phyloP scores from a whole-genome alignment of 2,329 filamentous ascomycete genomes.

The Cladophialophora psammophila region DNA sequence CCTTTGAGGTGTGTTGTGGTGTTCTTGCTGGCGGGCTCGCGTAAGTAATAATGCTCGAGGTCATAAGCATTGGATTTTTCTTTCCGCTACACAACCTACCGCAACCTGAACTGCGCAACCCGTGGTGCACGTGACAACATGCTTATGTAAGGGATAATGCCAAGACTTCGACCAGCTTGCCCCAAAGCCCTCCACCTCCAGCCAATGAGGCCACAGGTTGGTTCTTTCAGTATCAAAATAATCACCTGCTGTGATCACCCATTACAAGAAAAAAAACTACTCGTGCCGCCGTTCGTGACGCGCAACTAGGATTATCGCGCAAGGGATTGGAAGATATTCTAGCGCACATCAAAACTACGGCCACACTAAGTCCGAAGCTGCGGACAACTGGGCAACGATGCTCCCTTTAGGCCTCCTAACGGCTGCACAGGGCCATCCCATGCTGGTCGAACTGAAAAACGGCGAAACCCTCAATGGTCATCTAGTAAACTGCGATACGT shows the following conservation, averaged over 20 bases:
- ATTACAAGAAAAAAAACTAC: neutral
- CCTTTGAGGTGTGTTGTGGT: neutral
- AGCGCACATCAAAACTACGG: neutral
- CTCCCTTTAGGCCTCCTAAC: slow-evolving; percentile 81
- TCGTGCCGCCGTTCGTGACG: neutral
- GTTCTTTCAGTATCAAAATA: neutral
- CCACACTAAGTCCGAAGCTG: neutral
- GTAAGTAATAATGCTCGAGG: neutral
- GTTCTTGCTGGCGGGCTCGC: neutral
- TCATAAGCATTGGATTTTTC: too few relatives aligned
- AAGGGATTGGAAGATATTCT: neutral
- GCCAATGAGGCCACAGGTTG: neutral
- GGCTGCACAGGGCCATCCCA: slow-evolving; percentile 95
- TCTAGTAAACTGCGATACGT: slow-evolving; percentile 95
- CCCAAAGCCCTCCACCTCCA: neutral
- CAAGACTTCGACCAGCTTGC: neutral
- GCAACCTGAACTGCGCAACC: neutral
- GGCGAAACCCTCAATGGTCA: slow-evolving; percentile 97
- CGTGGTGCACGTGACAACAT: neutral
- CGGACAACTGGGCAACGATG: slow-evolving; percentile 46
- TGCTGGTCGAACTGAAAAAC: slow-evolving; percentile 97
- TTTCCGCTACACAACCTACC: too few relatives aligned
- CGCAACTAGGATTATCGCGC: neutral
- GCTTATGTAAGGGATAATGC: neutral
- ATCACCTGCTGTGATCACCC: neutral